phyloP scores from a whole-genome alignment of 1,284 basidiomycete species.

The Sparassis latifolia region DNA sequence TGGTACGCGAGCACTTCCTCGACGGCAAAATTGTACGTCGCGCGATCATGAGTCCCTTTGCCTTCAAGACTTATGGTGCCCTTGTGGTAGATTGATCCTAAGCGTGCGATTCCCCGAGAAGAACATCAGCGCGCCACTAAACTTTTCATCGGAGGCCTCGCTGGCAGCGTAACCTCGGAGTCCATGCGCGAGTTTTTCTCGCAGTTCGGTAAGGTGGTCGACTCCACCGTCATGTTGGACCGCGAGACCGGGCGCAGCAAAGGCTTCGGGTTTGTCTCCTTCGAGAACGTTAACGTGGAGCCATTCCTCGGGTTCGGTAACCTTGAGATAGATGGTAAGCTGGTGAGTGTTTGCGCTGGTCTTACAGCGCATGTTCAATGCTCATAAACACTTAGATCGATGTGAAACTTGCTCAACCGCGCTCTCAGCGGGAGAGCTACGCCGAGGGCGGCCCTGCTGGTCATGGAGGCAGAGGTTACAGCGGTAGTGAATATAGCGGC shows the following conservation, averaged over 20 bases:
- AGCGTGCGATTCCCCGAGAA: constrained; percentile 94
- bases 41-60: constrained; percentile 29
- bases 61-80: constrained; percentile 2
- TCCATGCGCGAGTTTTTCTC: constrained; percentile 90
- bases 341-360: constrained; percentile 43
- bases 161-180: constrained; percentile 87
- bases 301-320: constrained; percentile 81
- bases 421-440: constrained; percentile 66
- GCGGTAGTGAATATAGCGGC: constrained; percentile 25
- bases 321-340: constrained; percentile 87
- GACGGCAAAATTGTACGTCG: constrained; percentile 88
- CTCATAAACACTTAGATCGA: constrained; percentile 61
- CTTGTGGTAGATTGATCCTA: constrained; percentile 86
- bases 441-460: constrained; percentile 24
- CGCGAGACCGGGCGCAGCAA: constrained; percentile 93
- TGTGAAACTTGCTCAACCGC: constrained; percentile 88
- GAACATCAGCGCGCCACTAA: constrained; percentile 90
- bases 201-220: constrained; percentile 89
- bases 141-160: constrained; percentile 93
- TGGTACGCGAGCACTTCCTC: constrained; percentile 78
- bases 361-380: not conserved
- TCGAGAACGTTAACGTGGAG: constrained; percentile 84
- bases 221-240: constrained; percentile 98
- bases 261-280: constrained; percentile 97
- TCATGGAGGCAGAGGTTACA: constrained; percentile 12